These are phyloP conservation scores for Hibiscus trionum DNA, from an alignment of 345 rosid species.

Conservation along the genomic window DNA sequence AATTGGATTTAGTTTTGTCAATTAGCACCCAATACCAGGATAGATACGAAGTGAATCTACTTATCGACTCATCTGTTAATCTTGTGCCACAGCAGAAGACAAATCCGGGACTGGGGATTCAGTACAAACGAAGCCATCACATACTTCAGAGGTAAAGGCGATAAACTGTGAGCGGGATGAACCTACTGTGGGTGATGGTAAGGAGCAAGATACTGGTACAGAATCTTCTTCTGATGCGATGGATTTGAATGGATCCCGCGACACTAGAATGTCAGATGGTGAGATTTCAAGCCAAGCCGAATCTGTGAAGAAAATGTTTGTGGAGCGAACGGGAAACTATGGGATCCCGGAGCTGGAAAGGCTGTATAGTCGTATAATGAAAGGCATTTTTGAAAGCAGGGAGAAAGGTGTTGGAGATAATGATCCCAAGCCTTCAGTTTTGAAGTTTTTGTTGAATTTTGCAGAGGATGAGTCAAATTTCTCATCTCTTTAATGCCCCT, in stretches of 20 bases:
- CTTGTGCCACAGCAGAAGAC: conserved; percentile 49
- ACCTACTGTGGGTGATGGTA: conserved; percentile 22
- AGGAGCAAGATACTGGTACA: conserved; percentile 16
- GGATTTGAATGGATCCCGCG: conserved; percentile 23
- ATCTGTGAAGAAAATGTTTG: conserved; percentile 33
- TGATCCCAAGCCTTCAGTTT: conserved; percentile 54
- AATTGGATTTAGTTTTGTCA: too few species aligned
- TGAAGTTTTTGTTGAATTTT: conserved; percentile 73
- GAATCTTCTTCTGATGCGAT: conserved; percentile 3
- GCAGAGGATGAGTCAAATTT: conserved; percentile 63
- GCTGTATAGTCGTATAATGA: conserved; percentile 66
- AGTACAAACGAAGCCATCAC: conserved; percentile 27
- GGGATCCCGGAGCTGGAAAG: conserved; percentile 84
- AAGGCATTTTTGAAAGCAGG: conserved; percentile 54
- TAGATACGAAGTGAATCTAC: neutral
- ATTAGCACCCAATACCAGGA: too few species aligned
- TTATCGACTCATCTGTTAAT: neutral
- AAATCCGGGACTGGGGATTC: conserved; percentile 36
- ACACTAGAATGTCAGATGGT: conserved; percentile 32
- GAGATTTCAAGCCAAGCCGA: conserved; percentile 36
- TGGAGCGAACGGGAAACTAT: conserved; percentile 50
- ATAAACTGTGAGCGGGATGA: conserved; percentile 29
- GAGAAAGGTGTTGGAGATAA: conserved; percentile 32
- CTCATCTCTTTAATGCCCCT: conserved; percentile 26
- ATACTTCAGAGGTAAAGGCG: conserved; percentile 30